Evolutionary conservation across 208 protist genomes (phyloP).

Genomic region (Wallacemonas sp.): DNA sequence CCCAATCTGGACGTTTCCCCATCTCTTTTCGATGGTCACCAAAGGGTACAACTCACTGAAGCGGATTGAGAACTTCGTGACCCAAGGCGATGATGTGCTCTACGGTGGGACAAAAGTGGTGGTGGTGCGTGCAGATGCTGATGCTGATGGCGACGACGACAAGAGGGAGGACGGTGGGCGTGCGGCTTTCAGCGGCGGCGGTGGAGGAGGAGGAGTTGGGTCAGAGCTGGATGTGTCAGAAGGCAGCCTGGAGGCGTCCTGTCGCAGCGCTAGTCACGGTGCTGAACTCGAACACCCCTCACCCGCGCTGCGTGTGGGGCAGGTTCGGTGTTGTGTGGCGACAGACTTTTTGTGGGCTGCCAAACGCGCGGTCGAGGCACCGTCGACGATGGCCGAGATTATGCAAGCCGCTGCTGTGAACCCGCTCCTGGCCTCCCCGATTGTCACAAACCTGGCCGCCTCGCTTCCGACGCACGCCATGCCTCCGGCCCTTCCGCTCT

Average conservation of each 20-base stretch:
- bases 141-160: too few relatives aligned
- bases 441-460: slow-evolving; percentile 10
- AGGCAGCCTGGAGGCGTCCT: slow-evolving; percentile 7
- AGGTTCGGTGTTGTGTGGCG: not conserved
- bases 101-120: slow-evolving; percentile 23
- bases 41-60: slow-evolving; percentile 53
- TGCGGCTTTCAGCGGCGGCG: too few relatives aligned
- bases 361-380: not conserved
- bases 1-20: slow-evolving; percentile 62
- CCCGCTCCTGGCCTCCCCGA: not conserved
- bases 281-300: too few relatives aligned
- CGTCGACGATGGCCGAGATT: not conserved
- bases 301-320: not conserved
- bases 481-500: slow-evolving; percentile 1
- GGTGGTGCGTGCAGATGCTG: not conserved
- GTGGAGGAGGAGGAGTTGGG: too few relatives aligned
- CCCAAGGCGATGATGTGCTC: slow-evolving; percentile 22
- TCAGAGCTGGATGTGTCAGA: slow-evolving; percentile 1
- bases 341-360: slow-evolving; percentile 11
- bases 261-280: not conserved
- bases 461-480: slow-evolving; percentile 1
- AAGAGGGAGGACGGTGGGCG: too few relatives aligned
- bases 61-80: slow-evolving; percentile 64
- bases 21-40: slow-evolving; percentile 57
- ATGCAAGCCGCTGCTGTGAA: not conserved